Base-by-base conservation (phyloP, 2,329 filamentous ascomycete species). In the Aspergillus neotritici region DNA sequence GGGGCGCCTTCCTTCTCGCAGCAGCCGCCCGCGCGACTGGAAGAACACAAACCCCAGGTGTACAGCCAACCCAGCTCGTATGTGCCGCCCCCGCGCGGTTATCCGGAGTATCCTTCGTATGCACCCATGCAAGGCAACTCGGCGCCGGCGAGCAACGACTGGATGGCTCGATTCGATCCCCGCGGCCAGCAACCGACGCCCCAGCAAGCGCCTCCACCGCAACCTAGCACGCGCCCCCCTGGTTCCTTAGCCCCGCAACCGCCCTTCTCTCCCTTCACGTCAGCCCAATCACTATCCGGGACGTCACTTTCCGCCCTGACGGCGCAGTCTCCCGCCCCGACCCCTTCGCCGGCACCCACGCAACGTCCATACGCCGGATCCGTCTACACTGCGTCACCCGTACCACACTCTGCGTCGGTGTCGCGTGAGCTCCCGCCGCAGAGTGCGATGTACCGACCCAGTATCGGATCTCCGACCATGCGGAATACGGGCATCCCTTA, bases 141-240 rank as follows among this genome's bases (percentile, higher is more conserved):
- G 8, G 40, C 57, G 11, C 53, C 63, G 5, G 53, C 58, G 7
- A 65, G 54, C 41, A 64, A 63, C 42, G 67, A 69, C 44, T 70
- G 67, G 67, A 65, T 69, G 57, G 64, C 65, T 34, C 60, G 66
- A 32, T 68, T 69, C 44, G 67, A 70, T 44, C 67, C 67, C 16
- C 52, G 67, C 40, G 61, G 59, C 16, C 65, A 67, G 38, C 61
- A 62, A 13, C 56, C 54, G 31, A 42, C 53, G 4, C 61, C 54
- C 41, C 46, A 51, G 4, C 54, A 53, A 15, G 54, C 53, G 17
- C 49, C 47, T 34, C 54, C 54, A n/a, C 57, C 51, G 14, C 58
- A 51, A 33, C 47, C 50, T 25, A 53, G 42, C 34, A 44, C 41
- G 34, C 63, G 58, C 8, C 14, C 55, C 4, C 17, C 55, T 4